Evolutionary conservation across 2,329 filamentous ascomycete species (phyloP).

Genomic region (Trichoderma asperellum): DNA sequence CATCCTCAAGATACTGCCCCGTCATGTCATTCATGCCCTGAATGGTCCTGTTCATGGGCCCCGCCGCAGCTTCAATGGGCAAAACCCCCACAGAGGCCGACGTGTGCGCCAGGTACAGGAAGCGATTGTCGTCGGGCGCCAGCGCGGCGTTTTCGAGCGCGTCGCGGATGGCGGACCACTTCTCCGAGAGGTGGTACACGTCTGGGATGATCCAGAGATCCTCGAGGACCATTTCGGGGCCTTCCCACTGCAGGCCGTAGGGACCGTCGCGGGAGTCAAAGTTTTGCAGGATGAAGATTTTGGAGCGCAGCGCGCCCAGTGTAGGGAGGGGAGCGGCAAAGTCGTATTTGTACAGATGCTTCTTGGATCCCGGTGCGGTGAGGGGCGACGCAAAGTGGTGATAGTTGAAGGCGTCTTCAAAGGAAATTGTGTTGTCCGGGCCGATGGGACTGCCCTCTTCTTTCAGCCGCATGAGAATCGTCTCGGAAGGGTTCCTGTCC

Average conservation of each 20-base stretch:
- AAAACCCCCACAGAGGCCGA: slow-evolving; percentile 54
- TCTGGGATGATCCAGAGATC: slow-evolving; percentile 52
- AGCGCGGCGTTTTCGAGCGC: slow-evolving; percentile 47
- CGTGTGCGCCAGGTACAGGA: slow-evolving; percentile 52
- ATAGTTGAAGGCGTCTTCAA: slow-evolving; percentile 51
- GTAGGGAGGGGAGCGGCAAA: slow-evolving; percentile 45
- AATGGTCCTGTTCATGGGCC: slow-evolving; percentile 47
- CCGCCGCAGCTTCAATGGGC: slow-evolving; percentile 55
- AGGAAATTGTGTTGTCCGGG: slow-evolving; percentile 43
- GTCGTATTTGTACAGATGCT: slow-evolving; percentile 45
- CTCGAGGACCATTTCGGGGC: slow-evolving; percentile 50
- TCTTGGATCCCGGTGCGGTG: slow-evolving; percentile 42
- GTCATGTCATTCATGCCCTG: slow-evolving; percentile 56
- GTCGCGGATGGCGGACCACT: slow-evolving; percentile 50
- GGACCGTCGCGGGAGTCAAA: slow-evolving; percentile 42
- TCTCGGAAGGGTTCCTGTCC: slow-evolving; percentile 49
- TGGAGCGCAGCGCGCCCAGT: slow-evolving; percentile 51
- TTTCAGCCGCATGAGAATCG: slow-evolving; percentile 56
- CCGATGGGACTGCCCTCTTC: slow-evolving; percentile 49
- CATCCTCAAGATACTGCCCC: slow-evolving; percentile 48
- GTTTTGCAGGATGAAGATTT: slow-evolving; percentile 54
- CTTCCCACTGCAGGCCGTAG: slow-evolving; percentile 53
- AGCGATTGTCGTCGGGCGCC: slow-evolving; percentile 40
- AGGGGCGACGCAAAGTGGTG: slow-evolving; percentile 43
- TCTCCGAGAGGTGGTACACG: slow-evolving; percentile 49